Evolutionary conservation across 176 grass and related monocot species (phyloP).

Genomic region (Puccinellia tenuiflora): DNA sequence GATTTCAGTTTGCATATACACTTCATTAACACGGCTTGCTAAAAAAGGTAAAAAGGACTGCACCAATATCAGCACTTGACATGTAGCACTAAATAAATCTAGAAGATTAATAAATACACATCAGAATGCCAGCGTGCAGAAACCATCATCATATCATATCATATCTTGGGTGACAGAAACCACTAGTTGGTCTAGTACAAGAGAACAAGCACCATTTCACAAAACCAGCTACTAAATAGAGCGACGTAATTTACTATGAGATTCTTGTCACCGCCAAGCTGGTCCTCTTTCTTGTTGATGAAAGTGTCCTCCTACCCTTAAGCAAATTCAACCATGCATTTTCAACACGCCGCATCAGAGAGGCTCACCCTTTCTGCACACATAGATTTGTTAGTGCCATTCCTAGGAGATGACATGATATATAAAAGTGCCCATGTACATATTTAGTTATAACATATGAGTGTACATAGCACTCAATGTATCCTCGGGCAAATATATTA

Average conservation of each 20-base stretch:
- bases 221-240: neutral
- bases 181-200: neutral
- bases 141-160: neutral
- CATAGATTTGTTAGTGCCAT: neutral
- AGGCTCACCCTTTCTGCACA: neutral
- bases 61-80: neutral
- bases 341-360: neutral
- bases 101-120: neutral
- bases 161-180: neutral
- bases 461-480: neutral
- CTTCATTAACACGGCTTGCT: neutral
- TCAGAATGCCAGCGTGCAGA: neutral
- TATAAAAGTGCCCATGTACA: neutral
- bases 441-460: neutral
- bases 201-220: neutral
- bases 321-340: neutral
- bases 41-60: neutral
- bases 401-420: neutral
- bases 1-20: neutral
- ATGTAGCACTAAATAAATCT: neutral
- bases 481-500: neutral
- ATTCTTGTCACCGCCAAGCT: neutral
- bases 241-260: neutral
- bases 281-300: neutral
- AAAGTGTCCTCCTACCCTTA: neutral